Conservation (phyloP, 495 filamentous ascomycete genomes). For the Neurospora cerealis region DNA sequence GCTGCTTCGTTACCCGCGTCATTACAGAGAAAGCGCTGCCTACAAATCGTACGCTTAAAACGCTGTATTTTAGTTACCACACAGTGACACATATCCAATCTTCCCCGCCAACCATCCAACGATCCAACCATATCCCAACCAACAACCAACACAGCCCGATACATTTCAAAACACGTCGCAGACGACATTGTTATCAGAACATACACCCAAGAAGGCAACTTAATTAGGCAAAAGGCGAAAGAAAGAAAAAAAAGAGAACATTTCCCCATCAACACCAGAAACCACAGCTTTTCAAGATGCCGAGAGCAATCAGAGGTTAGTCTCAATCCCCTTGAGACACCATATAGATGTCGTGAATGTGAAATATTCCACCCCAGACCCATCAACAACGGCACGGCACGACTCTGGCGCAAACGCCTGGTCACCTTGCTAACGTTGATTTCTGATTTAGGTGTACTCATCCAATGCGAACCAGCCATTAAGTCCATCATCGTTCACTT, state of each 20-base stretch:
- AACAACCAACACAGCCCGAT: not conserved
- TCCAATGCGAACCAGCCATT: conserved; percentile 60
- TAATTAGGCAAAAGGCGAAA: not conserved
- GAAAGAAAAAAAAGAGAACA: not conserved
- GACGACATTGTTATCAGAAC: not conserved
- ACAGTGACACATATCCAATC: not conserved
- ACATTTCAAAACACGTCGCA: not conserved
- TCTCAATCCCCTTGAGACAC: not conserved
- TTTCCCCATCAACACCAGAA: not conserved
- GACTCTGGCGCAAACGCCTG: not conserved
- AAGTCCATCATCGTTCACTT: conserved; percentile 53
- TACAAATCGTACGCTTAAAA: not conserved
- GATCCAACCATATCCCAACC: not conserved
- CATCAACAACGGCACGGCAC: not conserved
- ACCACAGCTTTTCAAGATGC: not conserved
- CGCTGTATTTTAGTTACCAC: not conserved
- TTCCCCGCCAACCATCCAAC: not conserved
- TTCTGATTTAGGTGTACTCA: conserved; percentile 47
- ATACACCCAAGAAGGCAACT: not conserved
- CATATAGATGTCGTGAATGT: not conserved
- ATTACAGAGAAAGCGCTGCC: not conserved
- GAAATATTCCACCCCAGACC: not conserved
- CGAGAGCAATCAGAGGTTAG: not conserved
- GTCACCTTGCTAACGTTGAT: not conserved
- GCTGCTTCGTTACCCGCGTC: not conserved